phyloP scores from a whole-genome alignment of 164 flowering plant species.

The Annona cherimola region DNA sequence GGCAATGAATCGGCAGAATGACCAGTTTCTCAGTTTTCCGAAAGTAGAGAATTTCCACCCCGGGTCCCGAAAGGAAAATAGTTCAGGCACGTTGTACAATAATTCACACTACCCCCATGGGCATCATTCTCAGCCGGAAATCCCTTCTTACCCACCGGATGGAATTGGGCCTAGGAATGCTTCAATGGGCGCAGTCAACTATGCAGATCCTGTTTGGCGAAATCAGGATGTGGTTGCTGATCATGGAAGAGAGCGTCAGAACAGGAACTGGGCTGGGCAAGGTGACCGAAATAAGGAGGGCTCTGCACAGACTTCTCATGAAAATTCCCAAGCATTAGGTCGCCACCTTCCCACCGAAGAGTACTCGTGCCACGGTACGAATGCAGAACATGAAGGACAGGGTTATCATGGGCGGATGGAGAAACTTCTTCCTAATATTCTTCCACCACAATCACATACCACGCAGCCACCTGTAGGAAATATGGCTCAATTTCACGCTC shows the following conservation, averaged over 20 bases:
- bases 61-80: slow-evolving; percentile 1
- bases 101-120: slow-evolving; percentile 4
- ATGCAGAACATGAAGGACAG: not conserved
- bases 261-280: not conserved
- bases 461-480: slow-evolving; percentile 14
- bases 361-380: slow-evolving; percentile 11
- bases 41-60: not conserved
- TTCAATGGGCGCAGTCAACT: slow-evolving; percentile 5
- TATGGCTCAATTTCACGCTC: slow-evolving; percentile 12
- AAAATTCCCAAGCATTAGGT: slow-evolving; percentile 10
- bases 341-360: slow-evolving; percentile 9
- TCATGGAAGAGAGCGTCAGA: slow-evolving; percentile 7
- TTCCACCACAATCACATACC: slow-evolving; percentile 7
- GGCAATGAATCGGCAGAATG: slow-evolving; percentile 3
- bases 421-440: slow-evolving; percentile 10
- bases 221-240: slow-evolving; percentile 8
- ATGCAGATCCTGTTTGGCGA: not conserved
- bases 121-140: slow-evolving; percentile 8
- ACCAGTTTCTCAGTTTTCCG: not conserved
- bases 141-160: slow-evolving; percentile 3
- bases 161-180: slow-evolving; percentile 1
- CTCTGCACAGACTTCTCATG: slow-evolving; percentile 9
- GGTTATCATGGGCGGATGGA: slow-evolving; percentile 8
- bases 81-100: slow-evolving; percentile 1
- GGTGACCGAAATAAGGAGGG: not conserved